Percentiles rank a stretch among this genome's conserved stretches.
Evolutionary conservation across 768 basidiomycete genomes (phyloP).

Genomic region (Psilocybe tampanensis): DNA sequence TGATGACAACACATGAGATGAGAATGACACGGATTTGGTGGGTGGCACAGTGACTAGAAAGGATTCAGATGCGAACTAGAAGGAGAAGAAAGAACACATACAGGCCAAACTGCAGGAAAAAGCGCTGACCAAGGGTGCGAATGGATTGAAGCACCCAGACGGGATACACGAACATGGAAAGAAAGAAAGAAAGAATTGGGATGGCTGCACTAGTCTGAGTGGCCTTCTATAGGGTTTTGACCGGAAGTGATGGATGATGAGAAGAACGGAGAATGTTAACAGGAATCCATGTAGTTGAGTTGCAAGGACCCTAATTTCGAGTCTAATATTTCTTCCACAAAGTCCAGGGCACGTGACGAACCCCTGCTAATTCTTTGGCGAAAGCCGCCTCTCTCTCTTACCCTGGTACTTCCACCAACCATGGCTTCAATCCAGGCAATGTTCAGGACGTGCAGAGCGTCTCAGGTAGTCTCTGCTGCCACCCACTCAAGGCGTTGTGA

Average conservation of each 20-base stretch:
- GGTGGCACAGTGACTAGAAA: conserved; percentile 78
- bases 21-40: conserved; percentile 90
- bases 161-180: conserved; percentile 6
- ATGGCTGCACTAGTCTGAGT: background rate
- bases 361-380: background rate
- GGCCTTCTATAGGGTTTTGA: conserved; percentile 1
- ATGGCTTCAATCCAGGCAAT: conserved; percentile 2
- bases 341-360: background rate
- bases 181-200: background rate
- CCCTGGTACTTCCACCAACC: background rate
- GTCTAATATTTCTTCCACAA: background rate
- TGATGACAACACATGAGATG: conserved; percentile 85
- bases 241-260: background rate
- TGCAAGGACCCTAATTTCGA: background rate
- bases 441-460: background rate
- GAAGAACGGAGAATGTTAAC: background rate
- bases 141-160: conserved; percentile 35
- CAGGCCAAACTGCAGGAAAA: conserved; percentile 81
- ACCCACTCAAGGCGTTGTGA: conserved; percentile 16
- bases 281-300: conserved; percentile 2
- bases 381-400: conserved; percentile 2
- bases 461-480: background rate
- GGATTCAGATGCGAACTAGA: conserved; percentile 5
- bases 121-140: conserved; percentile 45
- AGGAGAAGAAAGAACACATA: conserved; percentile 40